Conservation (phyloP, 2,329 filamentous ascomycete species). For the Cercospora nicotianae region DNA sequence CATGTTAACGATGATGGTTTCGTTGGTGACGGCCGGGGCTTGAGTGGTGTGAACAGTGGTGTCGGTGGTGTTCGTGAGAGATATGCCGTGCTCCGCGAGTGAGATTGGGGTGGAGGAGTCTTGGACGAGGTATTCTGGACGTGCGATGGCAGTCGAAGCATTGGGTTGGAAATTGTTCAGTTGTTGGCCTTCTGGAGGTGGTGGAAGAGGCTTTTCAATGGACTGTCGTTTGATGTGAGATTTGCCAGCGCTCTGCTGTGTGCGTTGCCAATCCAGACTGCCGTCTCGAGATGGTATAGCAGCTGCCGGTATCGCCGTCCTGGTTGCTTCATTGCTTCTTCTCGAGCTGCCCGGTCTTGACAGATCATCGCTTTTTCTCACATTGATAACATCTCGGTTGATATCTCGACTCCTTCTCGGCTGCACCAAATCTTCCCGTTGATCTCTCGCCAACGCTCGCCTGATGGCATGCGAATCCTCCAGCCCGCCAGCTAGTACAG, state of each 20-base stretch:
- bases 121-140: constrained; percentile 8
- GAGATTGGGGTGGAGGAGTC: constrained; percentile 18
- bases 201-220: neutral
- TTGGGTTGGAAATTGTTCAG: neutral
- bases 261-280: constrained; percentile 1
- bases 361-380: constrained; percentile 7
- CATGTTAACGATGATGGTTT: constrained; percentile 46
- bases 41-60: constrained; percentile 38
- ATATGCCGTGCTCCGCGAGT: constrained; percentile 15
- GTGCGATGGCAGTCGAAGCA: neutral
- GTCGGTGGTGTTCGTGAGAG: constrained; percentile 40
- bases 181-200: neutral
- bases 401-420: constrained; percentile 5
- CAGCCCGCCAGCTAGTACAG: constrained; percentile 11
- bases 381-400: constrained; percentile 8
- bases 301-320: neutral
- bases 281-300: constrained; percentile 8
- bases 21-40: constrained; percentile 52
- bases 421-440: neutral
- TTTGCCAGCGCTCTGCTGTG: neutral
- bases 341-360: neutral
- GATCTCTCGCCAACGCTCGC: constrained; percentile 13
- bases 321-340: constrained; percentile 1
- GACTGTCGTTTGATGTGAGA: neutral
- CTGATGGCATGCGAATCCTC: constrained; percentile 14